These are phyloP conservation scores for Claviceps spartinae DNA, from an alignment of 2,329 filamentous ascomycete species.

Conservation along the genomic window DNA sequence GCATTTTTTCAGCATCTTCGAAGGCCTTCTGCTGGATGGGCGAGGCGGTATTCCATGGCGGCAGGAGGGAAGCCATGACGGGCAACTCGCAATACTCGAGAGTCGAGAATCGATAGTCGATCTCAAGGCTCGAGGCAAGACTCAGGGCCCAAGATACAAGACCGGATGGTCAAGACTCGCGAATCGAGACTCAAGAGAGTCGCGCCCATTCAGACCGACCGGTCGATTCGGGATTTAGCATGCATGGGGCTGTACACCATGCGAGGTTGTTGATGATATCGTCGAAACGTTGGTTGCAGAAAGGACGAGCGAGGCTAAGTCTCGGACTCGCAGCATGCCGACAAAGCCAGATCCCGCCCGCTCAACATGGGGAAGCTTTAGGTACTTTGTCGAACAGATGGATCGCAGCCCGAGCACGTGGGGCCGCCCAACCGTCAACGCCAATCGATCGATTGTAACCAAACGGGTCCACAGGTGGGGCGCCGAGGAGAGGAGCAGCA, in stretches of 20 bases:
- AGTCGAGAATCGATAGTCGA: neutral
- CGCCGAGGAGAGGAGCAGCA: neutral
- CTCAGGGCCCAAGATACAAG: neutral
- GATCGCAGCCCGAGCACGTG: neutral
- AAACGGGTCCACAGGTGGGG: neutral
- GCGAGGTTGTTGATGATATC: neutral
- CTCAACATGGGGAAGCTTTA: neutral
- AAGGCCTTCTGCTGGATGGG: slow-evolving; percentile 45
- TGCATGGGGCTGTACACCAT: neutral
- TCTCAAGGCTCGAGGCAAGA: neutral
- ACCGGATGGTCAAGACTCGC: too few relatives aligned
- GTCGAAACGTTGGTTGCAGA: neutral
- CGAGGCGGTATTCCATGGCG: slow-evolving; percentile 28
- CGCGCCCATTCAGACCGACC: neutral
- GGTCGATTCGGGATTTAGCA: neutral
- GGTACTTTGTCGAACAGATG: neutral
- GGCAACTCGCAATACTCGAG: neutral
- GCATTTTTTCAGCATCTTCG: slow-evolving; percentile 59
- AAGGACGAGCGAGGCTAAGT: neutral
- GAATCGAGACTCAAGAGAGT: too few relatives aligned
- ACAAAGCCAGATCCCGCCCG: neutral
- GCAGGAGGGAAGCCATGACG: slow-evolving; percentile 28
- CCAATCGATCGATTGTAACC: neutral
- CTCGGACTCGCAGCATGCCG: neutral
- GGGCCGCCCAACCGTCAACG: neutral